These are phyloP conservation scores for Diaporthe sp. DNA, from an alignment of 2,329 filamentous ascomycete species.

Conservation along the genomic window DNA sequence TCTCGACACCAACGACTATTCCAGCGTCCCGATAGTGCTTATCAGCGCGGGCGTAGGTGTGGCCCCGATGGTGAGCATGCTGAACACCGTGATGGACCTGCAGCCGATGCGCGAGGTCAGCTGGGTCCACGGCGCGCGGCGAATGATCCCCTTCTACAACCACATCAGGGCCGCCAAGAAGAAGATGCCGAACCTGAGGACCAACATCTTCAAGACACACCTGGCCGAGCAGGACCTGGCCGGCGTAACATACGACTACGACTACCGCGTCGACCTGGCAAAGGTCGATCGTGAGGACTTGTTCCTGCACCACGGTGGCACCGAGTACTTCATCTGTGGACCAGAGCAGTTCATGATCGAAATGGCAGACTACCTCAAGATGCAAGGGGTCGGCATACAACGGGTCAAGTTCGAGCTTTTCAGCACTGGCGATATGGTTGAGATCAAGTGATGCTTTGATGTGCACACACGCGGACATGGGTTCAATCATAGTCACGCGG, in stretches of 20 bases:
- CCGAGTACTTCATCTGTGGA: constrained; percentile 69
- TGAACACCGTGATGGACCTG: constrained; percentile 65
- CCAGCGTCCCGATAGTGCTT: constrained; percentile 67
- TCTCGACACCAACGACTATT: constrained; percentile 59
- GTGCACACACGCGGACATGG: neutral
- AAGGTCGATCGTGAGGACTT: constrained; percentile 60
- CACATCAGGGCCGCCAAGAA: constrained; percentile 62
- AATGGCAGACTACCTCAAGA: constrained; percentile 58
- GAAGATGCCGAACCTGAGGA: constrained; percentile 52
- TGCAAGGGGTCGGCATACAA: constrained; percentile 54
- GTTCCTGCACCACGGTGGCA: constrained; percentile 58
- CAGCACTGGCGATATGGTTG: constrained; percentile 58
- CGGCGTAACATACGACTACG: constrained; percentile 60
- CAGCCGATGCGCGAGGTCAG: constrained; percentile 64
- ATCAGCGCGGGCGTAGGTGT: constrained; percentile 73
- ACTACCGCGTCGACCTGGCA: constrained; percentile 61
- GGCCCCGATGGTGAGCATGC: constrained; percentile 72
- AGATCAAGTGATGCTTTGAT: constrained; percentile 13
- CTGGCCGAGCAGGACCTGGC: constrained; percentile 60
- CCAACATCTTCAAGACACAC: constrained; percentile 65
- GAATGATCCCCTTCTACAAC: constrained; percentile 65
- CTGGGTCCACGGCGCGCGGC: constrained; percentile 71
- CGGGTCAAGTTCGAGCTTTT: constrained; percentile 63
- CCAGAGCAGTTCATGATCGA: constrained; percentile 69
- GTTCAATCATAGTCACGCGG: neutral